Evolutionary conservation across 2,329 filamentous ascomycete genomes (phyloP), one percentile per base, ranked within the genome.

Genomic region (Cercospora beticola): DNA sequence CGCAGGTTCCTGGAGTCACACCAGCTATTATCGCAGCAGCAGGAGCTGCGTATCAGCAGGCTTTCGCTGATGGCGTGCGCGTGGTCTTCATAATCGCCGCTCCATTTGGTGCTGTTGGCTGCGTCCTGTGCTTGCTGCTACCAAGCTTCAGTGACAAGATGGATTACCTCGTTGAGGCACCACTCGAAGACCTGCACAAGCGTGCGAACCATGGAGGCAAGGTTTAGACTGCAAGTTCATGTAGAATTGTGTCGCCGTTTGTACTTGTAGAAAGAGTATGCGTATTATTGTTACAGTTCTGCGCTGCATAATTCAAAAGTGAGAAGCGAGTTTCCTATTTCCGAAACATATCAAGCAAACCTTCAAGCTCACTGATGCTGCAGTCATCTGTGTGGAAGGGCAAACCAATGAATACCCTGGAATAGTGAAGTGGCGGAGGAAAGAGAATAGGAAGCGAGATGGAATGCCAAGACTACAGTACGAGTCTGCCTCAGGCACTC

Each of bases 51-150:
- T 43, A 43, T n/a, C 36, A 43, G 36, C 36, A 43, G 6, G 36
- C 36, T n/a, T 43, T 43, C 36, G 36, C 58, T 12, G 58, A 60
- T 60, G 58, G 58, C 8, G 58, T 60, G 4, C 75, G 79, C 67
- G 82, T 81, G 1, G 80, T 83, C 0, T 83, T 64, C 62, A 71
- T 72, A 28, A 72, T 72, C 10, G 69, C 69, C 23, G 69, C 69
- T 6, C 69, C 70, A n/a, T 72, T 71, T 64, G 70, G 70, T 12
- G 57, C 61, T 21, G 30, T 71, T 16, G 70, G 67, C 18, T 69
- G 67, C 31, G 43, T 71, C 40, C 28, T 62, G 18, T 71, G 67
- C 46, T 68, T 67, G 10, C 70, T 71, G 7, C 16, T 72, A 14
- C 66, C 36, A 23, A 57, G 66, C 33, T 46, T 68, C 16, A 67